A percentile compares a stretch with the other conserved stretches of the same genome.
phyloP scores from a whole-genome alignment of 2,329 filamentous ascomycete species.

The Xylariaceae sp. region DNA sequence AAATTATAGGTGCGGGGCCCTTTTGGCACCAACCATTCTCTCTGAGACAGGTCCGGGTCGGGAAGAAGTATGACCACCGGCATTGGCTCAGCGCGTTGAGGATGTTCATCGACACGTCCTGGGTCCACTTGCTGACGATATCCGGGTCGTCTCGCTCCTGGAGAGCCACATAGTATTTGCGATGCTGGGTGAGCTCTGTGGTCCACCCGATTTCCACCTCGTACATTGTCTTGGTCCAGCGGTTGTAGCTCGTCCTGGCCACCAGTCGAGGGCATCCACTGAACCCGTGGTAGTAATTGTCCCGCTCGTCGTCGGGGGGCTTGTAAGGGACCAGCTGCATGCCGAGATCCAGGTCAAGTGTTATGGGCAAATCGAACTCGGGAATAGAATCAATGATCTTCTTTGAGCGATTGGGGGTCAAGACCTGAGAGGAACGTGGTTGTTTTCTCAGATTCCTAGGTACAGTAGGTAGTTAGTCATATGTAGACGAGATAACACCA shows the following conservation, averaged over 20 bases:
- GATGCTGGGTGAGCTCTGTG: not conserved
- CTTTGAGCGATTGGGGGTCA: not conserved
- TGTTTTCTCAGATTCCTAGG: no score
- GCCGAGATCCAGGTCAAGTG: not conserved
- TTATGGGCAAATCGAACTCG: not conserved
- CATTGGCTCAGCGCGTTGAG: not conserved
- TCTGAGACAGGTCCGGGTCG: constrained; percentile 2
- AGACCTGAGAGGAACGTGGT: no score
- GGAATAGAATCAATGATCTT: not conserved
- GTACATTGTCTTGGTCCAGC: not conserved
- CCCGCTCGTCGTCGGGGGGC: constrained; percentile 1
- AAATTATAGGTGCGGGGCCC: constrained; percentile 1
- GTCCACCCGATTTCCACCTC: not conserved
- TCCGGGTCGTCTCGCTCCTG: not conserved
- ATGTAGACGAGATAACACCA: no score
- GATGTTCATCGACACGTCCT: not conserved
- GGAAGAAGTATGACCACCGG: constrained; percentile 4
- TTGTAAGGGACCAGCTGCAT: not conserved
- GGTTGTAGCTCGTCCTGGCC: constrained; percentile 4
- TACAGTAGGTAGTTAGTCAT: no score
- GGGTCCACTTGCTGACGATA: not conserved
- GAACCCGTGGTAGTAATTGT: constrained; percentile 5
- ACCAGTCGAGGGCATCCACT: constrained; percentile 5
- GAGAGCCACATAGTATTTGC: constrained; percentile 1
- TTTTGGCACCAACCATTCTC: not conserved